Percentiles rank a stretch among this genome's conserved stretches.
phyloP scores from a whole-genome alignment of 805 yeast species.

The Myxozyma kluyveri region DNA sequence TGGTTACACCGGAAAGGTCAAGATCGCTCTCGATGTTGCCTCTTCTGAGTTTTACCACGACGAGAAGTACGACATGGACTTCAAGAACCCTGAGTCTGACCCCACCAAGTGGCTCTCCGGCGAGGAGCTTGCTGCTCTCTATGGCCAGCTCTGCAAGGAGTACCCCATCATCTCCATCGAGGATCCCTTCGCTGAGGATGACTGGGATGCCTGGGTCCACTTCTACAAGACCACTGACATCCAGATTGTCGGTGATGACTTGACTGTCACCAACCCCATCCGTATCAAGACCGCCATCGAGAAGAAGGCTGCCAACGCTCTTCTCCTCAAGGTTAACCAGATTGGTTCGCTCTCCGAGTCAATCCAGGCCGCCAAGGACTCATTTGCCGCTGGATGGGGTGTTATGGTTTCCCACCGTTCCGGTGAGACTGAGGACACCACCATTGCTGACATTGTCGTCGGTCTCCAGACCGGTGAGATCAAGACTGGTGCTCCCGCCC shows the following conservation, averaged over 20 bases:
- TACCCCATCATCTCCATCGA: constrained; percentile 98
- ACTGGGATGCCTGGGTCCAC: constrained; percentile 97
- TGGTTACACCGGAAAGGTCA: constrained; percentile 90
- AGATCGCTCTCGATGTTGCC: constrained; percentile 94
- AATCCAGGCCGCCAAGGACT: constrained; percentile 92
- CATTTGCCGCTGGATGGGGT: constrained; percentile 97
- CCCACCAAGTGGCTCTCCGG: constrained; percentile 87
- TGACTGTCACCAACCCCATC: constrained; percentile 96
- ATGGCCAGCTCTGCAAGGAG: constrained; percentile 72
- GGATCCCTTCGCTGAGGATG: constrained; percentile 99
- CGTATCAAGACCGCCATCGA: constrained; percentile 95
- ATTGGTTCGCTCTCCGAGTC: constrained; percentile 96
- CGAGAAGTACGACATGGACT: constrained; percentile 96
- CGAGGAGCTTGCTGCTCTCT: constrained; percentile 78
- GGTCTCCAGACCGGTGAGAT: constrained; percentile 98
- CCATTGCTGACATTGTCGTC: constrained; percentile 95
- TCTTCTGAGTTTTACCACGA: constrained; percentile 97
- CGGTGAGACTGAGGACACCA: constrained; percentile 99
- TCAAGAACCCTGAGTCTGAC: constrained; percentile 95
- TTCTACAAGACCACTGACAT: constrained; percentile 55
- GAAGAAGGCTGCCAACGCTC: constrained; percentile 91
- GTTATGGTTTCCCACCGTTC: constrained; percentile 99
- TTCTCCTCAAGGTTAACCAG: constrained; percentile 97
- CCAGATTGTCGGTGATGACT: constrained; percentile 97
- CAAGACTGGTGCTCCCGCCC: constrained; percentile 99